Base-by-base conservation (phyloP, 23 red algal species). In the Gracilaria gracilis region DNA sequence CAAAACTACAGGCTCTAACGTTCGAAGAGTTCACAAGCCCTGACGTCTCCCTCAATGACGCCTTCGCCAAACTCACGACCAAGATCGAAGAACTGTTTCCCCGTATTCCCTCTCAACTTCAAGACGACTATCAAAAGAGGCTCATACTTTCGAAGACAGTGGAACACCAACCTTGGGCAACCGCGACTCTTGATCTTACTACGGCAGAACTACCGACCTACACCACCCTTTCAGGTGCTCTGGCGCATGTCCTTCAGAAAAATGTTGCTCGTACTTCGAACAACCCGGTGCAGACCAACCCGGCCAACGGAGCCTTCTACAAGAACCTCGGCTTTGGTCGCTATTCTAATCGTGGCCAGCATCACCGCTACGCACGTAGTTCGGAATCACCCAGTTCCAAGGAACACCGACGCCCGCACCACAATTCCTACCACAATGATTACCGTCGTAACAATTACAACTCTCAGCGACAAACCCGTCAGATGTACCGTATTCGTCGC, bases 121-220 rank as follows among this genome's bases (percentile, higher is more conserved):
- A 42, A 19, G 23, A 74, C 69, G 69, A 39, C 24, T 74, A 74
- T 47, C 9, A 74, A 4, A 74, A 8, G 23, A 4, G 23, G 5
- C 69, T 5, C 23, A 42, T 74, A 4, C 23, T 74, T 4, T 19
- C 6, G 6, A 19, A 2, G 17, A 21, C 69, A 3, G 40, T 47
- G 3, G 35, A n/a, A 20, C 7, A 74, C 7, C 36, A 84, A 66
- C 53, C 80, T 6, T 84, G 80, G 80, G 80, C 80, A 62, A 4
- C 28, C 2, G 25, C 54, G 17, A 84, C 32, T 17, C 51, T 84
- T 15, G 80, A 84, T 54, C 11, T 53, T 13, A 84, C 57, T 9
- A 66, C 31, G 16, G 80, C 65, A 12, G 53, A 84, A 34, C 33
- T 84, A 20, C 54, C 61, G 6, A 64, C 80, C 24, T 84, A 84